Evolutionary conservation across 2,329 filamentous ascomycete genomes (phyloP), one percentile per base, ranked within the genome.

Genomic region (Scopulariopsis brevicaulis): DNA sequence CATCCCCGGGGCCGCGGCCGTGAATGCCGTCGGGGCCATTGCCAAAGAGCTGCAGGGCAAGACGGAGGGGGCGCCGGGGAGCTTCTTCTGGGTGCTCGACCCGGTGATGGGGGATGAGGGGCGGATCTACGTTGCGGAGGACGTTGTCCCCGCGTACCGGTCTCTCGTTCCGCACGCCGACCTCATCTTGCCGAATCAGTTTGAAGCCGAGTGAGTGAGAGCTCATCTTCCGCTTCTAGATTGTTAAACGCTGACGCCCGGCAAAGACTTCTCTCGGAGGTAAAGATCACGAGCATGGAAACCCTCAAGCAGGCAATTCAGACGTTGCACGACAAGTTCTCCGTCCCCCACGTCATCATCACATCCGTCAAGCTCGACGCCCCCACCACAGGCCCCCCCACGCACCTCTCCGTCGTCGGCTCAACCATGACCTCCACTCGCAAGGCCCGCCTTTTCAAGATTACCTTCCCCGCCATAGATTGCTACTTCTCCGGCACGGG

Each of bases 91-190:
- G 93, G 90, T 96, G 2, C 80, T 99, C 28, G 94, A 99, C 70
- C 94, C 95, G 0, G 94, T 99, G 54, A 99, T 99, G 94, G 94
- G 94, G 34, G 94, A 99, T 69, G 91, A 96, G 66, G 94, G 91
- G 55, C 84, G 82, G 63, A 78, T 99, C 14, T 99, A 99, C 68
- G 93, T 99, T 8, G 89, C 87, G 6, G 86, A 93, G 65, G 90
- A 96, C 62, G 90, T 96, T 3, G 89, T 97, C 18, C 92, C 92
- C 0, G 91, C 89, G 15, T 99, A 97, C 71, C 93, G 90, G 72
- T 77, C 77, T 25, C 77, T 96, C 59, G 76, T 97, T 24, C 79
- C 79, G 40, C 80, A 93, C 65, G 93, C 94, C 2, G 94, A 99
- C 71, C 71, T 99, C 64, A 95, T 99, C 58, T 74, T 97, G 18